These are phyloP conservation scores for Wickerhamomyces sp. DNA, from an alignment of 1,139 yeast species.

Conservation along the genomic window DNA sequence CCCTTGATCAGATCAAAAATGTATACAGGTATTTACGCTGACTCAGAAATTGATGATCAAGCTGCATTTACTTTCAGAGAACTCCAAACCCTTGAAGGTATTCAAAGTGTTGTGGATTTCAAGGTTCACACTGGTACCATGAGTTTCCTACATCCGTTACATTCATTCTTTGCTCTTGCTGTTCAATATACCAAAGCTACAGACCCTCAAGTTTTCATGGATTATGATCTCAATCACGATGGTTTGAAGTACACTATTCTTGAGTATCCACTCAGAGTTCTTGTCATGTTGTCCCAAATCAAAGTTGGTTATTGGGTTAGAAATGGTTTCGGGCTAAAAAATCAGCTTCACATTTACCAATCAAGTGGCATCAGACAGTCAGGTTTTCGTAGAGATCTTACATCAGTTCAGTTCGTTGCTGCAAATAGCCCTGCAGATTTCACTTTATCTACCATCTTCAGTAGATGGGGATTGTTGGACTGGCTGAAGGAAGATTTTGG, in stretches of 20 bases:
- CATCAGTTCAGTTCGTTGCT: constrained; percentile 62
- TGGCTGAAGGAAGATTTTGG: constrained; percentile 44
- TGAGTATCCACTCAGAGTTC: constrained; percentile 74
- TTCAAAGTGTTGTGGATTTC: constrained; percentile 28
- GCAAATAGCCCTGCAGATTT: constrained; percentile 53
- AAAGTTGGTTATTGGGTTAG: constrained; percentile 86
- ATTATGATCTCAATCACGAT: not conserved
- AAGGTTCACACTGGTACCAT: constrained; percentile 45
- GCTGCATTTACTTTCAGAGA: not conserved
- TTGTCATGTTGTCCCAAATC: constrained; percentile 72
- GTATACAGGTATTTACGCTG: not conserved
- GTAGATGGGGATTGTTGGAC: constrained; percentile 58
- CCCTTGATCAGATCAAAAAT: not conserved
- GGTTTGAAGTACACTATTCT: constrained; percentile 34
- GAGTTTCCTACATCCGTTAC: constrained; percentile 78
- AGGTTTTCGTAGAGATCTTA: constrained; percentile 75
- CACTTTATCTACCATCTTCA: constrained; percentile 54
- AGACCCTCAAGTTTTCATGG: constrained; percentile 4
- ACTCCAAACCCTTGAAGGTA: constrained; percentile 26
- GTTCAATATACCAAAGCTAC: constrained; percentile 38
- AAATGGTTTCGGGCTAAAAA: constrained; percentile 73
- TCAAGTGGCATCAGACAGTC: constrained; percentile 80
- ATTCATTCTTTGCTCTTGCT: constrained; percentile 67
- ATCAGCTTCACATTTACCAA: constrained; percentile 76
- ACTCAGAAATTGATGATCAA: not conserved